A percentile compares a stretch with the other conserved stretches of the same genome.
Conservation (phyloP, 306 rosid species). For the Pachyrhizus erosus region DNA sequence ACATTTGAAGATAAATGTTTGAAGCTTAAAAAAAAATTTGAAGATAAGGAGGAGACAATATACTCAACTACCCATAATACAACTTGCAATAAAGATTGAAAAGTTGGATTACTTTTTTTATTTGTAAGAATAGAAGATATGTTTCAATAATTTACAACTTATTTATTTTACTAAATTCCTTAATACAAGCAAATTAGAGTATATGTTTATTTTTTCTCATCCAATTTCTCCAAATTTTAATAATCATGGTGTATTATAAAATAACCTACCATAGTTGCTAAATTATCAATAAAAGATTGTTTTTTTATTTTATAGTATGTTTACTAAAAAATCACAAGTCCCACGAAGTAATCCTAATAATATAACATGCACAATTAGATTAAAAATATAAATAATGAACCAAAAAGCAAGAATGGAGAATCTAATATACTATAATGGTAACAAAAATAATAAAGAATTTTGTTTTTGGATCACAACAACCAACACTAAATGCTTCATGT, state of each 20-base stretch:
- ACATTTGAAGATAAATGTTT: neutral
- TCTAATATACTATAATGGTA: neutral
- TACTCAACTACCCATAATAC: constrained; percentile 6
- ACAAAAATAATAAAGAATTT: neutral
- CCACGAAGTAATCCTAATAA: too few relatives aligned
- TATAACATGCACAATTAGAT: too few relatives aligned
- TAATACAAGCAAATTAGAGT: too few relatives aligned
- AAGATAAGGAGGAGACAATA: neutral
- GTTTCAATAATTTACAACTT: too few relatives aligned
- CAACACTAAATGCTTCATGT: neutral
- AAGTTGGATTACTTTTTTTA: too few relatives aligned
- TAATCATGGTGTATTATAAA: neutral
- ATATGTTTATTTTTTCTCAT: neutral
- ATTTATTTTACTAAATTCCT: too few relatives aligned
- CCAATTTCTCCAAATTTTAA: neutral
- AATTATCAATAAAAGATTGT: neutral
- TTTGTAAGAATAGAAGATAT: too few relatives aligned
- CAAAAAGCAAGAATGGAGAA: neutral
- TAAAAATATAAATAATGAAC: neutral
- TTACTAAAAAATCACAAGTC: too few relatives aligned
- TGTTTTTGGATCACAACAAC: neutral
- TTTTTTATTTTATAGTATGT: too few relatives aligned
- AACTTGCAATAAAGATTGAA: neutral
- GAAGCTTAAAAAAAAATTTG: too few relatives aligned
- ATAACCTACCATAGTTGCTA: neutral